Base-by-base conservation (phyloP, 2,329 filamentous ascomycete species). In the Xylaria sp. region DNA sequence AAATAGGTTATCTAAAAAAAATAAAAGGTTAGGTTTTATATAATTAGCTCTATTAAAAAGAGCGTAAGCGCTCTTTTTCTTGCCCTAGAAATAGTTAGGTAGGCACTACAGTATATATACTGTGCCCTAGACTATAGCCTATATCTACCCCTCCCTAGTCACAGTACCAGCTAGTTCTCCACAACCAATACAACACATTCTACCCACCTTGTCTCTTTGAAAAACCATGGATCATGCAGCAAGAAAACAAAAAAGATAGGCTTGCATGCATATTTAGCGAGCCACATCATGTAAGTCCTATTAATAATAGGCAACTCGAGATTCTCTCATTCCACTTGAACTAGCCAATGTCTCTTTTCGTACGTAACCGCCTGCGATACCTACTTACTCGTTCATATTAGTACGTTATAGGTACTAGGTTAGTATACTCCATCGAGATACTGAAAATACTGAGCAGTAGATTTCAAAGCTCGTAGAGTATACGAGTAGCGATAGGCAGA, bases 231-330 rank as follows among this genome's bases (percentile, higher is more conserved):
- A 46, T 46, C 18, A 46, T 46, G 41, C 6, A 18, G 41, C 41
- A 10, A 48, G n/a, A 48, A 48, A 48, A n/a, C 9, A 23, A 20
- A 48, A 48, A 48, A 18, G 28, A 18, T 23, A 50, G 23, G 31
- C 28, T 39, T 60, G 46, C 41, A 60, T 60, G 37, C 55, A 57
- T 41, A 57, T 31, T 2, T 7, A 52, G 50, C 6, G 25, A 37
- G 28, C 57, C 6, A 48, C 41, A 20, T 59, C 15, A 18, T 54
- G 15, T 34, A 54, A n/a, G 44, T 50, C 13, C 31, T 46, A 46
- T 18, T 46, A 46, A 18, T n/a, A 46, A 18, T 46, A n/a, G 41
- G 18, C 41, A 46, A 13, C 13, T 18, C 41, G 4, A n/a, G 41
- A 18, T 46, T 46, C 41, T 15, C 15, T 37, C 6, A 37, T 46